These are phyloP conservation scores for Grosmannia clavigera DNA, from an alignment of 2,329 filamentous ascomycete species.

Conservation along the genomic window DNA sequence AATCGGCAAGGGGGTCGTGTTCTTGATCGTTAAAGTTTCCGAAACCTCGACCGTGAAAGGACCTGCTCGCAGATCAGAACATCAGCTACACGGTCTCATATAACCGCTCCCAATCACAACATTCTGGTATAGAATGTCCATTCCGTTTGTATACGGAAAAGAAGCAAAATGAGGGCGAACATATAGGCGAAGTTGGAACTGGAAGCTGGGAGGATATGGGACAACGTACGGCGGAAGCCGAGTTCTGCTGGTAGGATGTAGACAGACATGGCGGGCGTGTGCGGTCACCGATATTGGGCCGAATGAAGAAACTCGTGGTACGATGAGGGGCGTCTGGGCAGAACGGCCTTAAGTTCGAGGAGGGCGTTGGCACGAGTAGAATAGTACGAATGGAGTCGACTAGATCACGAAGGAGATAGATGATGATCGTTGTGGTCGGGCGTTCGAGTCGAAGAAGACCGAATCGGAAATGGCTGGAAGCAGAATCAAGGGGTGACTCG, in stretches of 20 bases:
- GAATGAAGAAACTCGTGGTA: not conserved
- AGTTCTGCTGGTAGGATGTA: slow-evolving; percentile 87
- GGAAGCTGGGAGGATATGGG: not conserved
- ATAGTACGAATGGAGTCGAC: not conserved
- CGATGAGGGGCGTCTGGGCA: not conserved
- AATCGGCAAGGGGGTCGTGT: slow-evolving; percentile 48
- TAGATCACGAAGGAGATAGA: not conserved
- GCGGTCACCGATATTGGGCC: not conserved
- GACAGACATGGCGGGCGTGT: slow-evolving; percentile 66
- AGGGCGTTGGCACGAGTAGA: not conserved
- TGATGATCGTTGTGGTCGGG: not conserved
- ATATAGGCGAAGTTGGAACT: not conserved
- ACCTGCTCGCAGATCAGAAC: slow-evolving; percentile 27
- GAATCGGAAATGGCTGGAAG: not conserved
- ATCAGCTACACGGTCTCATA: not conserved
- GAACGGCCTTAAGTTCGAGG: not conserved
- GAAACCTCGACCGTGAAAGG: slow-evolving; percentile 56
- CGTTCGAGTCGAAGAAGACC: not conserved
- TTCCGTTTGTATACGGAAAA: not conserved
- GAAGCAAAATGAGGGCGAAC: not conserved
- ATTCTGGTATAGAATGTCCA: not conserved
- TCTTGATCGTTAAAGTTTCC: slow-evolving; percentile 52
- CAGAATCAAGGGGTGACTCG: not conserved
- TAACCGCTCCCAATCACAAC: not conserved
- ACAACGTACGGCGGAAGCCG: slow-evolving; percentile 75